Evolutionary conservation across 345 rosid species (phyloP), one percentile per base, ranked within the genome.

Genomic region (Hypericum androsaemum): DNA sequence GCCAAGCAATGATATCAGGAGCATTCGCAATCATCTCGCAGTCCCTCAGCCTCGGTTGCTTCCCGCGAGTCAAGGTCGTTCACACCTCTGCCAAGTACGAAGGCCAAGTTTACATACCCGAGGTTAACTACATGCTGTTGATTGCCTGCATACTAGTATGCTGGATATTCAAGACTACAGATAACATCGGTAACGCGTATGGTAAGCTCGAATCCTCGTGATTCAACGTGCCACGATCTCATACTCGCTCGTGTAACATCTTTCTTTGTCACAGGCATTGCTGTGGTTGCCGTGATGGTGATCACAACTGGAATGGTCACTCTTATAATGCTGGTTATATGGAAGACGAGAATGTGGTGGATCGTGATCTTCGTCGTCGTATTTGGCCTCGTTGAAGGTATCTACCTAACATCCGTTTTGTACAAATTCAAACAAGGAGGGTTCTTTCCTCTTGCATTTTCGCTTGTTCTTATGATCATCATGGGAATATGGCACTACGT

Each of bases 51-150:
- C 80, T 82, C 8, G 75, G 81, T 8, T 88, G 95, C 61, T 88
- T 88, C 60, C 97, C 97, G 7, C 64, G 88, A 14, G 95, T 88
- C 12, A 80, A 78, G 58, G 82, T 89, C 15, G 76, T 86, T 37
- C 85, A 89, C 55, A 89, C 95, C 32, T 89, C 97, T 7, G 51
- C 72, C 11, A 77, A 78, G 68, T 80, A 79, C 37, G 80, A 74
- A 64, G 95, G 95, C n/a, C 97, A 89, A 54, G 85, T 86, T 41
- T 89, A 86, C 59, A 83, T 89, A 28, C 89, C 95, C 0, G 95
- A 89, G 66, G 43, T 89, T 66, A 89, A 86, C 75, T 86, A 77
- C 74, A 6, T 77, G 7, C 86, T 86, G 54, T 83, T 86, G 95
- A 40, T 80, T 17, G 75, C 78, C 6, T 83, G 95, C 40, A 80